Evolutionary conservation across 352 stramenopile species (phyloP), one percentile per base, ranked within the genome.

Genomic region (Pythium brachiatum): DNA sequence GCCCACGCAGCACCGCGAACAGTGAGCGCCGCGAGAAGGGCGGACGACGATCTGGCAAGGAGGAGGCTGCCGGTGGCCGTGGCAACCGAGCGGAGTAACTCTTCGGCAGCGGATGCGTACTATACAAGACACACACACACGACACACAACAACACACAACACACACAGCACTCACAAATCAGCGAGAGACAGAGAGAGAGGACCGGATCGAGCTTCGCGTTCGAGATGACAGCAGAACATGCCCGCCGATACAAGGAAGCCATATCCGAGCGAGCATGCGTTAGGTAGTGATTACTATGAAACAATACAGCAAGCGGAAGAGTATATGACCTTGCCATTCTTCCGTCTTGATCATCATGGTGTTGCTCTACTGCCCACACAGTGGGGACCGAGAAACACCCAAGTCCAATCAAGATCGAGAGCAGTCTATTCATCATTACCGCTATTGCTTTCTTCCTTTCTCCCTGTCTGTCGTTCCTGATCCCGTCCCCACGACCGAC

Each of bases 1-100:
- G 62, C 4, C 62, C 67, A 18, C 73, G 70, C 59, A 68, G 57
- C 48, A 48, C 61, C 59, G 73, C 60, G 58, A 65, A 53, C 29
- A 32, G 54, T 32, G 60, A 83, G 60, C 78, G 75, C 52, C 83
- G 83, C 44, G 78, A 88, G 39, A 91, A 89, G 70, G 73, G 75
- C 47, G 77, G 70, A 21, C 81, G 82, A 65, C 82, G 84, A 71
- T 78, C 82, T 50, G 81, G 80, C 20, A 88, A 86, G 64, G 75
- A 85, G 46, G 84, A 90, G 32, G 75, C 67, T 41, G 81, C 67
- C 39, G 66, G 66, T 62, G 62, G 66, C 60, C 46, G 67, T 67
- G 72, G 64, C 34, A 15, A 13, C 62, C 78, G 73, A 59, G 53
- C 77, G 53, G 79, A 90, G 53, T 88, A 88, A 73, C n/a, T 50